Conservation (phyloP, 164 flowering plant genomes). For the Annona squamosa region DNA sequence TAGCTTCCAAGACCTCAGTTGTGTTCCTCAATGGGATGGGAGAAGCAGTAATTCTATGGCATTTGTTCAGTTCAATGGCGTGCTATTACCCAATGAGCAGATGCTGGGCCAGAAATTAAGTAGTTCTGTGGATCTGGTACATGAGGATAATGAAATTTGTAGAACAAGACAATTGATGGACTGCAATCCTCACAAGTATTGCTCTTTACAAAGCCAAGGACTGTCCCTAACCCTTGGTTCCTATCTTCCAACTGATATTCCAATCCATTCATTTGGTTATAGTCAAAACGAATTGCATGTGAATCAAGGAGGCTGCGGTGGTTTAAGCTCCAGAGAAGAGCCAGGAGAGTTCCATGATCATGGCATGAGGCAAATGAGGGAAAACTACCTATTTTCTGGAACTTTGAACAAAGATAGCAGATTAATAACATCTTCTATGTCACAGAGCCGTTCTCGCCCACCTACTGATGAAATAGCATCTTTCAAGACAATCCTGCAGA, state of each 20-base stretch:
- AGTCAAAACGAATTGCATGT: slow-evolving; percentile 30
- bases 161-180: slow-evolving; percentile 49
- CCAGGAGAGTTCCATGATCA: slow-evolving; percentile 12
- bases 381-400: slow-evolving; percentile 18
- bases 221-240: slow-evolving; percentile 65
- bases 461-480: slow-evolving; percentile 29
- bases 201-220: slow-evolving; percentile 35
- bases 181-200: slow-evolving; percentile 19
- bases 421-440: slow-evolving; percentile 26
- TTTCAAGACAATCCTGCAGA: slow-evolving; percentile 21
- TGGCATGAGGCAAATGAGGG: slow-evolving; percentile 10
- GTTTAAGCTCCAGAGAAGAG: slow-evolving; percentile 25
- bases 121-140: slow-evolving; percentile 37
- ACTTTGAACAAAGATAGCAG: slow-evolving; percentile 5
- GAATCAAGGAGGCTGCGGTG: slow-evolving; percentile 24
- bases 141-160: slow-evolving; percentile 29
- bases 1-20: slow-evolving; percentile 37
- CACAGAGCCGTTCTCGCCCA: slow-evolving; percentile 23
- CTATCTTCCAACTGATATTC: slow-evolving; percentile 40
- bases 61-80: slow-evolving; percentile 13
- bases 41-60: slow-evolving; percentile 14
- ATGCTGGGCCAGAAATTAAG: slow-evolving; percentile 38
- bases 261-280: slow-evolving; percentile 27
- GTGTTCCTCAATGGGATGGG: slow-evolving; percentile 29
- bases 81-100: slow-evolving; percentile 31